Evolutionary conservation across 2,329 filamentous ascomycete species (phyloP).

Genomic region (Penicillium concentricum): DNA sequence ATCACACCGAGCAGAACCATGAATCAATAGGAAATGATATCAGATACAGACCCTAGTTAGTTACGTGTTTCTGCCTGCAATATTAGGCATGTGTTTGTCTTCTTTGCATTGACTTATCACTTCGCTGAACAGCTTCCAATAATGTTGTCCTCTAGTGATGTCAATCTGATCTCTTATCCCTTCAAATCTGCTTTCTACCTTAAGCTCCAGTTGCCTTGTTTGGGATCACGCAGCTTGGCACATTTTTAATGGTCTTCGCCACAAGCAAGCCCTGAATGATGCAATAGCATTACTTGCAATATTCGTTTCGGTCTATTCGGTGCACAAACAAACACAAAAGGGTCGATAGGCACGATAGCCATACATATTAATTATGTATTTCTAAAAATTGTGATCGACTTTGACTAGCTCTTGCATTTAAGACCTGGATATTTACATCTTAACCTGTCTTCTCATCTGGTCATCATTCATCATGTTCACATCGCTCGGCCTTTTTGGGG

Average conservation of each 20-base stretch:
- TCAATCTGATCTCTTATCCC: neutral
- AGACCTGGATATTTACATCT: neutral
- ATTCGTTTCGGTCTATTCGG: neutral
- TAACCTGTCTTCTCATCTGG: neutral
- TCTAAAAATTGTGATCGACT: neutral
- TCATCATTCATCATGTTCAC: slow-evolving; percentile 49
- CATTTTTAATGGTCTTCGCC: neutral
- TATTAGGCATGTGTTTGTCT: slow-evolving; percentile 7
- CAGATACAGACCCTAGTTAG: neutral
- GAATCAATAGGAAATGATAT: neutral
- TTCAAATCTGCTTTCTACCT: neutral
- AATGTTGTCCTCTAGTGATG: neutral
- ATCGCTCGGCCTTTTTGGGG: slow-evolving; percentile 55
- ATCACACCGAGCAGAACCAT: neutral
- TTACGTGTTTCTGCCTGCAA: neutral
- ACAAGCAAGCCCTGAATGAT: neutral
- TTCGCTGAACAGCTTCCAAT: neutral
- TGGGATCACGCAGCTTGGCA: neutral
- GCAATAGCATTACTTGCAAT: neutral
- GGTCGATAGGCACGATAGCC: neutral
- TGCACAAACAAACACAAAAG: neutral
- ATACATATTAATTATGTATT: neutral
- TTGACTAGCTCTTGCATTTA: neutral
- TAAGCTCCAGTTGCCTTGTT: neutral
- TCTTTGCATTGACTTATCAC: slow-evolving; percentile 7